A percentile compares a stretch with the other conserved stretches of the same genome.
Conservation (phyloP, 2,329 filamentous ascomycete genomes). For the Pseudopyricularia javanii region DNA sequence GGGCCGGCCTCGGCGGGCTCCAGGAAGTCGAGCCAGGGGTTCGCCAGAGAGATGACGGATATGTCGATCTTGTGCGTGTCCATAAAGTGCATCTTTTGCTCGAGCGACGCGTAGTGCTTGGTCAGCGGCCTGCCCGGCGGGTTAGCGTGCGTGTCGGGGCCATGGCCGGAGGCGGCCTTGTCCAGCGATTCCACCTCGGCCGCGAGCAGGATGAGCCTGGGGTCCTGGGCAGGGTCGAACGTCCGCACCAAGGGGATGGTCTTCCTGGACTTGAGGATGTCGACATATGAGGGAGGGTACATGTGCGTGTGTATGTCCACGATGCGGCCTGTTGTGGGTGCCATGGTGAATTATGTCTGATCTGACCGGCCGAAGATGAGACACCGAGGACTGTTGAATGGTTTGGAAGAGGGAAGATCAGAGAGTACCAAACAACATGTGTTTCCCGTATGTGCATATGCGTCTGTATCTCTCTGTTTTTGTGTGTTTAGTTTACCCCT, state of each 20-base stretch:
- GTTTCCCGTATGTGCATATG: too few relatives aligned
- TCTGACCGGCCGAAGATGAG: neutral
- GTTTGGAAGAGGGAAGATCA: too few relatives aligned
- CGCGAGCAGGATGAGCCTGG: slow-evolving; percentile 54
- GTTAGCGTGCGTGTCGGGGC: slow-evolving; percentile 39
- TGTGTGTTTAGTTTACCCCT: too few relatives aligned
- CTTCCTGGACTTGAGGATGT: slow-evolving; percentile 43
- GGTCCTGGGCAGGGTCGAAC: slow-evolving; percentile 39
- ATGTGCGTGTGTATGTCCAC: slow-evolving; percentile 61
- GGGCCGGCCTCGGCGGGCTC: slow-evolving; percentile 43
- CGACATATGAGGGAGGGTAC: slow-evolving; percentile 53
- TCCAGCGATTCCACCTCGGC: slow-evolving; percentile 31
- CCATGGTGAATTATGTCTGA: slow-evolving; percentile 3
- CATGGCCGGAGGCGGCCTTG: slow-evolving; percentile 24
- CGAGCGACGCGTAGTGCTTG: slow-evolving; percentile 68
- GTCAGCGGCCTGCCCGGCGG: slow-evolving; percentile 73
- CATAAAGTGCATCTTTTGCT: slow-evolving; percentile 80
- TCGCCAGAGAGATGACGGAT: slow-evolving; percentile 79
- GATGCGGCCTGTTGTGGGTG: slow-evolving; percentile 16
- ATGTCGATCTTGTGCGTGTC: slow-evolving; percentile 67
- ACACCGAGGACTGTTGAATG: neutral
- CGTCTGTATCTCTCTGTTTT: too few relatives aligned
- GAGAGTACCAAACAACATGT: too few relatives aligned
- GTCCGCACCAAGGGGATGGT: slow-evolving; percentile 60
- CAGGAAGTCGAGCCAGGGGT: slow-evolving; percentile 89